A percentile compares a stretch with the other conserved stretches of the same genome.
Evolutionary conservation across 441 rosid species (phyloP).

Genomic region (Kokia cookei): DNA sequence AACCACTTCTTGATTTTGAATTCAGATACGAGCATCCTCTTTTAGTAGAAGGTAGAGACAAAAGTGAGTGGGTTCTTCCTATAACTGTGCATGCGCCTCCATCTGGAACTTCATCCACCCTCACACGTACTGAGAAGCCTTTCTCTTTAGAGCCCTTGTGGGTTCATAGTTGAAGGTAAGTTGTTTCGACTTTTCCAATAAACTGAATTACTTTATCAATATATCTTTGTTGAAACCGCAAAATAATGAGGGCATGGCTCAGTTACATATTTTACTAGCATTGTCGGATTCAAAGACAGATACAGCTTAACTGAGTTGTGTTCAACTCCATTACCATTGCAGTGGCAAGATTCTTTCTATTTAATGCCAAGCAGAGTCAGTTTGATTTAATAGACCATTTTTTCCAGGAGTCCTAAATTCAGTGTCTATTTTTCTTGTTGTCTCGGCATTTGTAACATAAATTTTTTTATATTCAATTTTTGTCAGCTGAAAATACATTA

Average conservation of each 20-base stretch:
- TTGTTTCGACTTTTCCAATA: not conserved
- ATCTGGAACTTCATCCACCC: conserved; percentile 44
- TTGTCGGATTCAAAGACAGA: too few species aligned
- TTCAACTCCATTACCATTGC: too few species aligned
- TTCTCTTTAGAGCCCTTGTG: conserved; percentile 72
- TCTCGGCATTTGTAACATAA: not conserved
- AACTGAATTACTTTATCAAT: not conserved
- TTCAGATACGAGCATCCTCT: conserved; percentile 92
- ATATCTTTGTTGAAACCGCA: not conserved
- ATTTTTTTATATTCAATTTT: not conserved
- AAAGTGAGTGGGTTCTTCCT: conserved; percentile 91
- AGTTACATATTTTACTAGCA: too few species aligned
- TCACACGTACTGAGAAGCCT: conserved; percentile 49
- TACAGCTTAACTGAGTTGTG: not conserved
- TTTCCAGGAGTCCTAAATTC: not conserved
- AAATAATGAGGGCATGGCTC: too few species aligned
- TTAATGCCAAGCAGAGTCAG: too few species aligned
- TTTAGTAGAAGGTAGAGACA: conserved; percentile 71
- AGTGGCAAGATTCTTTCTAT: too few species aligned
- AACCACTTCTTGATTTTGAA: not conserved
- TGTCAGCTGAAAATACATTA: not conserved
- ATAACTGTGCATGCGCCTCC: conserved; percentile 89
- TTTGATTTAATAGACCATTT: not conserved
- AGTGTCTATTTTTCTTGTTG: not conserved
- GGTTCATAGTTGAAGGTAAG: conserved; percentile 42